A percentile compares a stretch with the other conserved stretches of the same genome.
Conservation (phyloP, 345 rosid genomes). For the Sisymbrium irio region DNA sequence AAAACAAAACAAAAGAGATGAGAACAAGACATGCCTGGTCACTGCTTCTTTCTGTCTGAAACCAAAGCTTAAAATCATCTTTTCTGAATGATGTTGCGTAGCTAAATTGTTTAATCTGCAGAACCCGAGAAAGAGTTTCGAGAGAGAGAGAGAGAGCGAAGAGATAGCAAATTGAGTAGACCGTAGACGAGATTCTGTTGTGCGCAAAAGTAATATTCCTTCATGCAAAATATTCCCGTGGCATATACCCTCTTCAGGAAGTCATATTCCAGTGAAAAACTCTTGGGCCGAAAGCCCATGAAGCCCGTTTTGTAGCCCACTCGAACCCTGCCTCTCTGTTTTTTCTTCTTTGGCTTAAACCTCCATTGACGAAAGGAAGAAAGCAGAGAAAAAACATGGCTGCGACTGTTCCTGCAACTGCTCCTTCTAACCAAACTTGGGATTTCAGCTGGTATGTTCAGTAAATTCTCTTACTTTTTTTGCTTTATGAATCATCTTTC, state of each 20-base stretch:
- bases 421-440: constrained; percentile 37
- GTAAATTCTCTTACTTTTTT: neutral
- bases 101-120: neutral
- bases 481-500: no score
- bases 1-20: neutral
- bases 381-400: constrained; percentile 19
- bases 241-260: constrained; percentile 30
- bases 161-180: constrained; percentile 11
- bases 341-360: neutral
- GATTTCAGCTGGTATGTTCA: constrained; percentile 55
- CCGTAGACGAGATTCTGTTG: constrained; percentile 11
- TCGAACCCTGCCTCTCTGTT: neutral
- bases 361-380: constrained; percentile 22
- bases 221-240: constrained; percentile 27
- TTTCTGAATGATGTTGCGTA: neutral
- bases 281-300: constrained; percentile 1
- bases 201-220: constrained; percentile 34
- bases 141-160: neutral
- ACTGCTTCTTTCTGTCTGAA: constrained; percentile 18
- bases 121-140: neutral
- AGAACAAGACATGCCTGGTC: constrained; percentile 25
- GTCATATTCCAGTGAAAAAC: no score
- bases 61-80: neutral
- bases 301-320: constrained; percentile 6
- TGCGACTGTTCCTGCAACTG: constrained; percentile 18